A percentile compares a stretch with the other conserved stretches of the same genome.
Evolutionary conservation across 768 basidiomycete species (phyloP).

Genomic region (Kwoniella botswanensis): DNA sequence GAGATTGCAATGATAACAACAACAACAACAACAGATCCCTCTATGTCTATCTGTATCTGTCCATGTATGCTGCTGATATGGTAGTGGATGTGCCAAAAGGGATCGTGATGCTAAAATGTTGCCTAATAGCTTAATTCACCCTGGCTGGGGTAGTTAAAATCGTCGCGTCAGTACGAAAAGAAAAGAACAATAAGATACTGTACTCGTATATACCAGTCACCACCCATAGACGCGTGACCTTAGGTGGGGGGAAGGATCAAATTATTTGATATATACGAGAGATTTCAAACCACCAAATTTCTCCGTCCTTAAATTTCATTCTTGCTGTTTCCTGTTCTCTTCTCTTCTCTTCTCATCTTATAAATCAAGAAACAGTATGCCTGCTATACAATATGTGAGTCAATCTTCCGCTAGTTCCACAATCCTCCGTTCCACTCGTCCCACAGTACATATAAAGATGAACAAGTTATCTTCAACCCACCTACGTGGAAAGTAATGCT

Average conservation of each 20-base stretch:
- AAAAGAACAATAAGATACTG: not conserved
- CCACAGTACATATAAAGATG: constrained; percentile 14
- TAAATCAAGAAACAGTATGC: too few species aligned
- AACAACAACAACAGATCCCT: not conserved
- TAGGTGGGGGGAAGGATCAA: not conserved
- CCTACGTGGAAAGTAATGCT: constrained; percentile 17
- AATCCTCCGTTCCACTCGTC: not conserved
- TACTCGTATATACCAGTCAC: too few species aligned
- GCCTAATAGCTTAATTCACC: not conserved
- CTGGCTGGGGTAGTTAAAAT: not conserved
- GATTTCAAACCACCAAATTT: constrained; percentile 6
- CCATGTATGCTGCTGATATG: not conserved
- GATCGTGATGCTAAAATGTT: not conserved
- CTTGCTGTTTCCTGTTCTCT: not conserved
- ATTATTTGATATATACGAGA: not conserved
- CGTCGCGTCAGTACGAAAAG: constrained; percentile 9
- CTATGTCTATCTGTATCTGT: constrained; percentile 1
- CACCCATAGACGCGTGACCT: not conserved
- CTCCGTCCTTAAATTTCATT: not conserved
- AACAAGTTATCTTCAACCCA: constrained; percentile 26
- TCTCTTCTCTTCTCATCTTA: not conserved
- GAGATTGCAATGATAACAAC: not conserved
- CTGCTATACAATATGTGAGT: too few species aligned
- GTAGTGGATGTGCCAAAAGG: not conserved
- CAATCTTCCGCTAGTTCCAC: too few species aligned